Base-by-base conservation (phyloP, 768 basidiomycete genomes). In the Calocybe cyanea region DNA sequence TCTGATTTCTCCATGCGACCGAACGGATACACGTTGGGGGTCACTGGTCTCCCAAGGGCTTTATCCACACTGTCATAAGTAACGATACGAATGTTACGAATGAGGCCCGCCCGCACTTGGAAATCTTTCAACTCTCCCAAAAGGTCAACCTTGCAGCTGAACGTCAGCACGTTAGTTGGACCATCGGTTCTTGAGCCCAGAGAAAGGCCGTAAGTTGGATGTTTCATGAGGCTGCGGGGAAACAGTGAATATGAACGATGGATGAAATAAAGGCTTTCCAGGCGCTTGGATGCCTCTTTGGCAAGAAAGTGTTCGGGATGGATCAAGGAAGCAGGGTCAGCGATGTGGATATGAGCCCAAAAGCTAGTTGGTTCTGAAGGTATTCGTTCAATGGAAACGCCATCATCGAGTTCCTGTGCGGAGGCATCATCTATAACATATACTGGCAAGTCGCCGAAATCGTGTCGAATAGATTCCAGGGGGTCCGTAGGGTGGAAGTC, bases 381-480 rank as follows among this genome's bases (percentile, higher is more conserved):
- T 24, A 85, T 73, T n/a, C 66, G 58, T 52, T 95, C 88, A 23
- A 97, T 58, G 1, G 93, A 94, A 24, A 99, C 56, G 2, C 92
- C 96, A 60, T 99, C 96, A 59, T 99, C 96, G 17, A 98, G 75
- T 58, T 99, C 96, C 56, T 85, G 66, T 0, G 96, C 93, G 6
- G 56, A 60, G 0, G 71, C 52, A 49, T 91, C 88, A 57, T 99
- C 96, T 44, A 99, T 83, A 15, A 94, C 85, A 61, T 85, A 98
- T 4, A 92, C 89, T 0, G 79, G 80, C 51, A 85, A 58, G 49
- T 83, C 59, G 19, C 88, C 91, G 63, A 92, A 95, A 62, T 97
- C 94, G 58, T 89, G 86, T 2, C 94, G 85, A 4, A 92, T 61
- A 17, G 76, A 65, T 20, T 84, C 85, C 41, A 85, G 70, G 0